These are phyloP conservation scores for Leccinum arenicola DNA, from an alignment of 768 basidiomycete genomes.

Conservation along the genomic window DNA sequence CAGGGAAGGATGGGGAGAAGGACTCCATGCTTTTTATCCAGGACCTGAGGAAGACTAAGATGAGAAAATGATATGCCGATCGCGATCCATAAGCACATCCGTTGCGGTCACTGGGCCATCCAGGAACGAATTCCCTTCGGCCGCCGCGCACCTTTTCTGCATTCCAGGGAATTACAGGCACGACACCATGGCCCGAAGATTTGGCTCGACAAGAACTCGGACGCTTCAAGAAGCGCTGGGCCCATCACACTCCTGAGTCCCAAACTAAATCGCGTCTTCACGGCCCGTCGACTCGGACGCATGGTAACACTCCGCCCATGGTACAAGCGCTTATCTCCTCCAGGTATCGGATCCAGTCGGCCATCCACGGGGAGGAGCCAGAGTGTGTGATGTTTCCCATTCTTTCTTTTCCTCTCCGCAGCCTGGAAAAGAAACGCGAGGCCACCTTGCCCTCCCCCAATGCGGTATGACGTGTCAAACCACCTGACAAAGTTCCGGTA, in stretches of 20 bases:
- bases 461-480: neutral
- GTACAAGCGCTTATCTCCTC: constrained; percentile 6
- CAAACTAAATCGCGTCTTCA: constrained; percentile 10
- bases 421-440: constrained; percentile 1
- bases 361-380: neutral
- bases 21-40: constrained; percentile 21
- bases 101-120: constrained; percentile 18
- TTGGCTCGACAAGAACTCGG: constrained; percentile 9
- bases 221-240: constrained; percentile 13
- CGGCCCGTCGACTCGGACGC: neutral
- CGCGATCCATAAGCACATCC: constrained; percentile 17
- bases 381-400: neutral
- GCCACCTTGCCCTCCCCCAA: neutral
- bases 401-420: neutral
- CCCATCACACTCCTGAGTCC: constrained; percentile 4
- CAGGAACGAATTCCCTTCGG: constrained; percentile 26
- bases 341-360: constrained; percentile 8
- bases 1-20: neutral
- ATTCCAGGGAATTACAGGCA: constrained; percentile 23
- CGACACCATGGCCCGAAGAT: constrained; percentile 7
- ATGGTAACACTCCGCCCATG: neutral
- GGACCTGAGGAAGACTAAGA: constrained; percentile 12
- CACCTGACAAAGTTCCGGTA: neutral
- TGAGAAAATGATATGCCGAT: constrained; percentile 23
- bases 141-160: constrained; percentile 24